Evolutionary conservation across 805 yeast species (phyloP).

Genomic region (Myxozyma neglecta): DNA sequence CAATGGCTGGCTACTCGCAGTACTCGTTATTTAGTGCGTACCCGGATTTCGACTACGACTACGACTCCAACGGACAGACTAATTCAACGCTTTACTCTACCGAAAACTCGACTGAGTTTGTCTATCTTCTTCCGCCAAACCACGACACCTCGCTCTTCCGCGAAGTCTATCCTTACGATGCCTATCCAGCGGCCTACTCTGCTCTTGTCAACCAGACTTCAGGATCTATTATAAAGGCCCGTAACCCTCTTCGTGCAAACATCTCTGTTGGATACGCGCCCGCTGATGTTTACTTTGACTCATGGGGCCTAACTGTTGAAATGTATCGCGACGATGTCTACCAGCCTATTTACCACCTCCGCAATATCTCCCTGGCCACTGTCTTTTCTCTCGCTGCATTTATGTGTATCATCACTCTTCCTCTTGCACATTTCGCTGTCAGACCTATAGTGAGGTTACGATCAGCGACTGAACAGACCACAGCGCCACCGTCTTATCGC

Average conservation of each 20-base stretch:
- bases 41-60: conserved; percentile 27
- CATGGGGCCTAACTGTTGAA: conserved; percentile 76
- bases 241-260: conserved; percentile 41
- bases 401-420: conserved; percentile 74
- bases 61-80: no score
- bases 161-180: conserved; percentile 29
- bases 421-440: conserved; percentile 80
- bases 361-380: conserved; percentile 71
- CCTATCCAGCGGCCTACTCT: conserved; percentile 38
- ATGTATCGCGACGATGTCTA: conserved; percentile 60
- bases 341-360: conserved; percentile 60
- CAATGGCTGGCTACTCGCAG: conserved; percentile 28
- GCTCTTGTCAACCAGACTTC: conserved; percentile 45
- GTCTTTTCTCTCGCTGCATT: conserved; percentile 75
- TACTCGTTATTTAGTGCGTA: conserved; percentile 27
- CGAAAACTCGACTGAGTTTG: conserved; percentile 24
- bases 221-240: conserved; percentile 47
- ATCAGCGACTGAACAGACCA: conserved; percentile 73
- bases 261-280: conserved; percentile 61
- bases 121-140: conserved; percentile 23
- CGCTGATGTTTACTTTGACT: conserved; percentile 46
- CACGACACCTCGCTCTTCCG: conserved; percentile 19
- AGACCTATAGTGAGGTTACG: conserved; percentile 77
- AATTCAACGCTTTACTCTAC: no score
- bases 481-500: conserved; percentile 18